Percentiles rank a stretch among this genome's conserved stretches.
phyloP scores from a whole-genome alignment of 139 green algal genomes.

The Mychonastes homosphaera region DNA sequence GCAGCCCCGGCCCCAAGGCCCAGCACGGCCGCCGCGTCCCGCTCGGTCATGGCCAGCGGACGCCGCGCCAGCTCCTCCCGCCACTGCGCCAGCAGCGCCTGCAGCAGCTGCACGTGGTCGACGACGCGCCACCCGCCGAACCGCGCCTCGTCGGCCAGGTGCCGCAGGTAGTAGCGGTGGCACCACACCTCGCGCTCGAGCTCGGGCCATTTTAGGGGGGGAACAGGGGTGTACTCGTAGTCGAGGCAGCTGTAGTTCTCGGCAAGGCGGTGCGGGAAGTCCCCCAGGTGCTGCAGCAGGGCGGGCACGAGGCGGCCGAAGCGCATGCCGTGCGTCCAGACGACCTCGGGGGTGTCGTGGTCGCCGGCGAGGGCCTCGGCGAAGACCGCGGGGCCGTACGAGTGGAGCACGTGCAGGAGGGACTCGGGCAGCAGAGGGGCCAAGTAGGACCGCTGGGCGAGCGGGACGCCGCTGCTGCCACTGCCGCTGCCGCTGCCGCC shows the following conservation, averaged over 20 bases:
- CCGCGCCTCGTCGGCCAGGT: slow-evolving; percentile 66
- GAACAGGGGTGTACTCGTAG: slow-evolving; percentile 85
- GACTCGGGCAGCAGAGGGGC: slow-evolving; percentile 78
- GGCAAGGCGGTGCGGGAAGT: slow-evolving; percentile 29
- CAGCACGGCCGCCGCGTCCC: slow-evolving; percentile 53
- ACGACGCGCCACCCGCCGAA: slow-evolving; percentile 72
- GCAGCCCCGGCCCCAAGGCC: slow-evolving; percentile 30
- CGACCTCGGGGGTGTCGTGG: slow-evolving; percentile 78
- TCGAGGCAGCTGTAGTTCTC: slow-evolving; percentile 42
- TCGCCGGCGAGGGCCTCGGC: slow-evolving; percentile 66
- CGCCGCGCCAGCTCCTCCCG: slow-evolving; percentile 61
- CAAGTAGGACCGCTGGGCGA: slow-evolving; percentile 65
- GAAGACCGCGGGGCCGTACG: slow-evolving; percentile 55
- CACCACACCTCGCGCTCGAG: slow-evolving; percentile 79
- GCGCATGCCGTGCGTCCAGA: slow-evolving; percentile 89
- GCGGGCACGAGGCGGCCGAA: slow-evolving; percentile 58
- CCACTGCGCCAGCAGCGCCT: slow-evolving; percentile 81
- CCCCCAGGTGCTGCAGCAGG: slow-evolving; percentile 32
- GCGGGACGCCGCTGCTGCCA: slow-evolving; percentile 19
- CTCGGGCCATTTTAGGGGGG: slow-evolving; percentile 79
- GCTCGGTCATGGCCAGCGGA: slow-evolving; percentile 55
- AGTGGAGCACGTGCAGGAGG: slow-evolving; percentile 78
- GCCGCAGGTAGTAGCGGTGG: slow-evolving; percentile 89
- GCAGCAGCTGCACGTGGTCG: slow-evolving; percentile 78
- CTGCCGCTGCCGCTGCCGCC: neutral